Evolutionary conservation across 768 basidiomycete genomes (phyloP).

Genomic region (Tricholoma bakamatsutake): DNA sequence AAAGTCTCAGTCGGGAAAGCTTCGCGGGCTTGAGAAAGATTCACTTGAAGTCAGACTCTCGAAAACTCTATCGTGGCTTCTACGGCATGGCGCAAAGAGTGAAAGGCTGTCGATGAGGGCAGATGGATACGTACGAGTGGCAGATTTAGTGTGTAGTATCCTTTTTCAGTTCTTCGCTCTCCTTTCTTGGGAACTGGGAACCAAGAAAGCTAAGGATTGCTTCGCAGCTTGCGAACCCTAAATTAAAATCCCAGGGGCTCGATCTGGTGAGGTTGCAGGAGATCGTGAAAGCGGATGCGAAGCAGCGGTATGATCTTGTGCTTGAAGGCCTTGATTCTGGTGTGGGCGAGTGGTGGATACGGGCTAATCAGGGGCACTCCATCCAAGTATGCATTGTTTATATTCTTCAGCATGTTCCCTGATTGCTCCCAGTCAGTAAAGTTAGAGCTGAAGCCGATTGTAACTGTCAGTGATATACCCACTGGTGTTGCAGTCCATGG

Average conservation of each 20-base stretch:
- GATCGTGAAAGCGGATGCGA: slow-evolving; percentile 64
- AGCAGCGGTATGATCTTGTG: slow-evolving; percentile 57
- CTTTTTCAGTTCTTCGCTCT: background rate
- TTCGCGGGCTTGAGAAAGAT: slow-evolving; percentile 58
- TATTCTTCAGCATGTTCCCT: background rate
- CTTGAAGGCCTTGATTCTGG: slow-evolving; percentile 35
- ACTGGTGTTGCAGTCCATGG: slow-evolving; percentile 76
- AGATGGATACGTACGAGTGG: slow-evolving; percentile 79
- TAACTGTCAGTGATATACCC: slow-evolving; percentile 57
- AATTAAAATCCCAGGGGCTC: slow-evolving; percentile 47
- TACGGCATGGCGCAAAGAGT: slow-evolving; percentile 66
- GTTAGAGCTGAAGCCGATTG: slow-evolving; percentile 58
- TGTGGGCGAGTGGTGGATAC: slow-evolving; percentile 71
- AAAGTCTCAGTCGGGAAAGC: slow-evolving; percentile 27
- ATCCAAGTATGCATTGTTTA: slow-evolving; percentile 48
- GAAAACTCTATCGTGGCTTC: slow-evolving; percentile 85
- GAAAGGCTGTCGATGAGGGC: slow-evolving; percentile 56
- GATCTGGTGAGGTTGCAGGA: slow-evolving; percentile 50
- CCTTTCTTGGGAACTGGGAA: background rate
- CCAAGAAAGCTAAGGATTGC: background rate
- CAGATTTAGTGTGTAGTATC: slow-evolving; percentile 70
- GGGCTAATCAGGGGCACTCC: slow-evolving; percentile 89
- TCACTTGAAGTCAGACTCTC: slow-evolving; percentile 65
- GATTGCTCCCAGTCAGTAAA: slow-evolving; percentile 49
- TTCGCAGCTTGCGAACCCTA: slow-evolving; percentile 61